Evolutionary conservation across 140 eudicot species (phyloP).

Genomic region (Bidens hawaiensis): DNA sequence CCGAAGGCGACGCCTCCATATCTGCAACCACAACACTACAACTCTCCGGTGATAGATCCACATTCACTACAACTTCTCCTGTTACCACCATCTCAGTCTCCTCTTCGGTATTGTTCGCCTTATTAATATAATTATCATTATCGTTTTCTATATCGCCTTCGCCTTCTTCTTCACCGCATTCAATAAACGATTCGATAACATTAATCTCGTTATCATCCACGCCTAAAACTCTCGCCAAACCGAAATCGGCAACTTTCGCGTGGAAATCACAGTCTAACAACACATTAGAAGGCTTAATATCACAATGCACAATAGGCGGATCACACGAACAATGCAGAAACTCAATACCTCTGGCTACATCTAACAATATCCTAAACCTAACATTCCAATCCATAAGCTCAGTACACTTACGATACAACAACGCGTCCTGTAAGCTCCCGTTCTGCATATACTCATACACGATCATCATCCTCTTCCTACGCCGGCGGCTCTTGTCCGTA

Average conservation of each 20-base stretch:
- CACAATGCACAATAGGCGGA: conserved; percentile 87
- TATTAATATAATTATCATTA: not conserved
- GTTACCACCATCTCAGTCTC: conserved; percentile 70
- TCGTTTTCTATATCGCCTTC: conserved; percentile 33
- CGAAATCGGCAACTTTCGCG: conserved; percentile 90
- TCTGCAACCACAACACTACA: conserved; percentile 41
- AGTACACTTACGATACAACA: conserved; percentile 66
- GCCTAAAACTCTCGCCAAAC: conserved; percentile 62
- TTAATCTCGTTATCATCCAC: conserved; percentile 45
- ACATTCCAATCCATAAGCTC: conserved; percentile 70
- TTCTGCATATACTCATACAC: conserved; percentile 91
- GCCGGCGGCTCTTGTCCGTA: conserved; percentile 32
- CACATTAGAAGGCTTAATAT: conserved; percentile 90
- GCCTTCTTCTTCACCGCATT: conserved; percentile 43
- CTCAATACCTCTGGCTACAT: conserved; percentile 72
- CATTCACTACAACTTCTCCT: conserved; percentile 58
- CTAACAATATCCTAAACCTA: conserved; percentile 49
- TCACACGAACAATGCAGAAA: conserved; percentile 63
- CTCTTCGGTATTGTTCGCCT: conserved; percentile 16
- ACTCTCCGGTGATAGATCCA: conserved; percentile 63
- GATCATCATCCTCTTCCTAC: conserved; percentile 38
- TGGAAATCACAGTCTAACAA: conserved; percentile 60
- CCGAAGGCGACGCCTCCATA: conserved; percentile 57
- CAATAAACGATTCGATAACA: conserved; percentile 37
- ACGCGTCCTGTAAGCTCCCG: conserved; percentile 87